phyloP scores from a whole-genome alignment of 176 grass and related monocot species.

The Chloris gayana region DNA sequence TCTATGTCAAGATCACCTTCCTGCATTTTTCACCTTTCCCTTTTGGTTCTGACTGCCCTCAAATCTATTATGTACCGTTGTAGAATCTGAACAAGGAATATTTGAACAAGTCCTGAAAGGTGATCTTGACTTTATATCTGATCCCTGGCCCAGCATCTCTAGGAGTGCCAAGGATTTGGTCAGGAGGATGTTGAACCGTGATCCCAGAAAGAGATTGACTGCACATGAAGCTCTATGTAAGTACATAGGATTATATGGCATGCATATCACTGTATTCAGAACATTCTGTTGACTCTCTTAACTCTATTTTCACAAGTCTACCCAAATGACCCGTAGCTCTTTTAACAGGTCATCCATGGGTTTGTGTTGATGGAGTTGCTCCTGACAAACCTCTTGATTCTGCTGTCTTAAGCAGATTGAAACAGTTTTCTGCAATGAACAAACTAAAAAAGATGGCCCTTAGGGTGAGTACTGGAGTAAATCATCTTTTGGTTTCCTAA shows the following conservation, averaged over 20 bases:
- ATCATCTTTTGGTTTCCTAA: slow-evolving; percentile 14
- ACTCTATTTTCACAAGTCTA: slow-evolving; percentile 16
- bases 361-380: slow-evolving; percentile 70
- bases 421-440: slow-evolving; percentile 88
- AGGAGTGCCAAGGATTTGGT: slow-evolving; percentile 76
- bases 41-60: slow-evolving; percentile 16
- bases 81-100: slow-evolving; percentile 82
- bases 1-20: background rate
- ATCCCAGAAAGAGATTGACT: slow-evolving; percentile 67
- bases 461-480: slow-evolving; percentile 42
- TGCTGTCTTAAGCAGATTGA: slow-evolving; percentile 74
- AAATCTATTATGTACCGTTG: slow-evolving; percentile 7
- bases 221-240: slow-evolving; percentile 78
- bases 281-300: slow-evolving; percentile 4
- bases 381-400: slow-evolving; percentile 81
- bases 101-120: slow-evolving; percentile 75
- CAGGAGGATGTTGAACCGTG: slow-evolving; percentile 63
- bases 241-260: slow-evolving; percentile 23
- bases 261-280: slow-evolving; percentile 5
- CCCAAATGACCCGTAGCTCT: slow-evolving; percentile 26
- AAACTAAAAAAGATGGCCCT: slow-evolving; percentile 87
- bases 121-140: slow-evolving; percentile 56
- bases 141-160: slow-evolving; percentile 76
- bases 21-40: slow-evolving; percentile 8
- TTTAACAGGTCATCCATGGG: slow-evolving; percentile 77